Conservation (phyloP, 2,329 filamentous ascomycete genomes). For the Diplodia seriata region DNA sequence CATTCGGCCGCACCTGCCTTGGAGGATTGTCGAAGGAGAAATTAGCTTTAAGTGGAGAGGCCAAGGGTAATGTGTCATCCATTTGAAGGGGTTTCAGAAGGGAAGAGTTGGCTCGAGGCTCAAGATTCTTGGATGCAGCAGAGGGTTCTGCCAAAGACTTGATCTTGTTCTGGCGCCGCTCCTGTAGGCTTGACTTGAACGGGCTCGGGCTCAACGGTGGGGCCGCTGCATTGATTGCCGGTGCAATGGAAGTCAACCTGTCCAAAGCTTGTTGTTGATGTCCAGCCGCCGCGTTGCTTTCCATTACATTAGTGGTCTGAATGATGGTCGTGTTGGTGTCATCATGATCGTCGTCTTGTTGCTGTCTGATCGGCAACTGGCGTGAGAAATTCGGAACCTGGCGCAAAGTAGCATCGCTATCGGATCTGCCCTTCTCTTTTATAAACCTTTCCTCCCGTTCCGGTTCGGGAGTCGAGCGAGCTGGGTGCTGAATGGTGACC, state of each 20-base stretch:
- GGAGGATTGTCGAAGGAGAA: slow-evolving; percentile 28
- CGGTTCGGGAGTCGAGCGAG: slow-evolving; percentile 12
- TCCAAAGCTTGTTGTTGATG: slow-evolving; percentile 23
- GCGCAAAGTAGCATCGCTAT: slow-evolving; percentile 29
- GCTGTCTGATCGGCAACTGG: slow-evolving; percentile 40
- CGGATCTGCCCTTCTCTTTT: slow-evolving; percentile 29
- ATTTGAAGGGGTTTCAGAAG: slow-evolving; percentile 10
- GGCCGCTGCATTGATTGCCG: not conserved
- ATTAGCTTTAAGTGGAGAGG: slow-evolving; percentile 26
- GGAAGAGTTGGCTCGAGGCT: slow-evolving; percentile 14
- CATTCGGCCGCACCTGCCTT: slow-evolving; percentile 27
- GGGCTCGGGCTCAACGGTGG: not conserved
- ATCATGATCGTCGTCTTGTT: slow-evolving; percentile 38
- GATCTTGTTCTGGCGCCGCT: slow-evolving; percentile 31
- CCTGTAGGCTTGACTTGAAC: slow-evolving; percentile 24
- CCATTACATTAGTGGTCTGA: slow-evolving; percentile 29
- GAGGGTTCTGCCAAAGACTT: slow-evolving; percentile 25
- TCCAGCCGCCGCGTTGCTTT: slow-evolving; percentile 9
- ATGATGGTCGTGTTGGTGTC: slow-evolving; percentile 13
- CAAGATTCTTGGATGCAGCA: not conserved
- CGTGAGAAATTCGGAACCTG: slow-evolving; percentile 44
- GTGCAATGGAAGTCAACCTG: slow-evolving; percentile 3
- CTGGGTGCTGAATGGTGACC: slow-evolving; percentile 35
- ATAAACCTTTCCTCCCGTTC: slow-evolving; percentile 6
- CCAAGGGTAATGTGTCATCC: slow-evolving; percentile 18